These are phyloP conservation scores for Glycine soja DNA, from an alignment of 306 rosid species.

Conservation along the genomic window DNA sequence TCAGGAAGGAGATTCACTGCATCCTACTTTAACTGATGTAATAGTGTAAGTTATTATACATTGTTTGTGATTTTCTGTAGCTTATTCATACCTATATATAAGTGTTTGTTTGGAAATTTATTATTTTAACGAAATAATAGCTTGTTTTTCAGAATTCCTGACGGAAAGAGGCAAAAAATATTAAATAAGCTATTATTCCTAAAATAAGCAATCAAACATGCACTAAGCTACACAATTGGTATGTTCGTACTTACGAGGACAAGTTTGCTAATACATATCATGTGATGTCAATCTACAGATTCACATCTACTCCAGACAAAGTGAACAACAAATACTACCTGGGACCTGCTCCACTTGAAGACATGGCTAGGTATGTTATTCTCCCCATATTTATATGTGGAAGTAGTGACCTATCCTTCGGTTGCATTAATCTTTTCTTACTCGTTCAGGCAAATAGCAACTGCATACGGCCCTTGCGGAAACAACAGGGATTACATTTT, in stretches of 20 bases:
- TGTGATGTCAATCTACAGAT: conserved; percentile 57
- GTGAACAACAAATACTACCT: conserved; percentile 91
- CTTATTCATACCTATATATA: not conserved
- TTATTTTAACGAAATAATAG: not conserved
- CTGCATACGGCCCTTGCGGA: conserved; percentile 97
- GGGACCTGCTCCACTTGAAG: conserved; percentile 92
- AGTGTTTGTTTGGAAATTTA: not conserved
- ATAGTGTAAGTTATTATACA: conserved; percentile 69
- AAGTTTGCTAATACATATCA: conserved; percentile 27
- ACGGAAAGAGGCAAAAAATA: not conserved
- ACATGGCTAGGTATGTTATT: conserved; percentile 81
- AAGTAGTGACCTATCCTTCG: not conserved
- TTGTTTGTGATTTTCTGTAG: conserved; percentile 22
- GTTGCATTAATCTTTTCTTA: conserved; percentile 11
- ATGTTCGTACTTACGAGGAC: not conserved
- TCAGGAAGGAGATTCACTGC: conserved; percentile 67
- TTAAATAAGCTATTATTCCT: not conserved
- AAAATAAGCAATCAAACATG: not conserved
- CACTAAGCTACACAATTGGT: not conserved
- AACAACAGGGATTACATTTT: conserved; percentile 88
- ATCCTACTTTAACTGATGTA: conserved; percentile 73
- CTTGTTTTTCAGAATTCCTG: not conserved
- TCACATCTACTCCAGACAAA: conserved; percentile 91
- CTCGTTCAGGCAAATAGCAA: conserved; percentile 88
- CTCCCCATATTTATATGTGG: not conserved